Evolutionary conservation across 768 basidiomycete species (phyloP).

Genomic region (Boletus rubroflammeus): DNA sequence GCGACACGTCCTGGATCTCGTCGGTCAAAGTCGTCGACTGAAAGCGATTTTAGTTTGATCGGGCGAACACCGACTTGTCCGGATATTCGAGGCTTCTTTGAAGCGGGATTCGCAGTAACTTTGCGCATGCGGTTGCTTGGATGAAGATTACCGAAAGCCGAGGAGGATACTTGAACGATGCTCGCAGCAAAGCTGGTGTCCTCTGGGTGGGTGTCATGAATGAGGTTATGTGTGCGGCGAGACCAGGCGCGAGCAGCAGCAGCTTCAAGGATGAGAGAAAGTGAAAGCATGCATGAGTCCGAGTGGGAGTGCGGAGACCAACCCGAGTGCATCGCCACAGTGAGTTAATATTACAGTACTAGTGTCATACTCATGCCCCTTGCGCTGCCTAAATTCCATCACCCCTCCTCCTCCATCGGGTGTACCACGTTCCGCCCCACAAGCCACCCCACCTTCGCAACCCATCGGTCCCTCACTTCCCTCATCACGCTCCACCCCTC

Average conservation of each 20-base stretch:
- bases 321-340: slow-evolving; percentile 9
- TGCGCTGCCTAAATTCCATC: not conserved
- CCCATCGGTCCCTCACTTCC: slow-evolving; percentile 61
- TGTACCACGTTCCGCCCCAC: slow-evolving; percentile 44
- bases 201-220: not conserved
- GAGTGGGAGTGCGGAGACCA: too few relatives aligned
- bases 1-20: slow-evolving; percentile 24
- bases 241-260: slow-evolving; percentile 47
- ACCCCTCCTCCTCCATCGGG: slow-evolving; percentile 27
- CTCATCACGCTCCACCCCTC: slow-evolving; percentile 41
- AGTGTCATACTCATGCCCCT: not conserved
- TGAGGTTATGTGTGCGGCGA: slow-evolving; percentile 15
- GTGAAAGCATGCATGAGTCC: slow-evolving; percentile 38
- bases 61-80: slow-evolving; percentile 2
- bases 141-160: not conserved
- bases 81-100: not conserved
- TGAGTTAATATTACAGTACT: not conserved
- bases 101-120: not conserved
- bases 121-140: not conserved
- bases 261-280: slow-evolving; percentile 32
- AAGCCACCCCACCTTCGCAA: slow-evolving; percentile 74
- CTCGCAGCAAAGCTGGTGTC: too few relatives aligned
- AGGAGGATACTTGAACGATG: too few relatives aligned
- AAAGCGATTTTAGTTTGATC: slow-evolving; percentile 24
- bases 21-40: slow-evolving; percentile 24